Evolutionary conservation across 306 rosid genomes (phyloP), one percentile per base, ranked within the genome.

Genomic region (Albizia julibrissin): DNA sequence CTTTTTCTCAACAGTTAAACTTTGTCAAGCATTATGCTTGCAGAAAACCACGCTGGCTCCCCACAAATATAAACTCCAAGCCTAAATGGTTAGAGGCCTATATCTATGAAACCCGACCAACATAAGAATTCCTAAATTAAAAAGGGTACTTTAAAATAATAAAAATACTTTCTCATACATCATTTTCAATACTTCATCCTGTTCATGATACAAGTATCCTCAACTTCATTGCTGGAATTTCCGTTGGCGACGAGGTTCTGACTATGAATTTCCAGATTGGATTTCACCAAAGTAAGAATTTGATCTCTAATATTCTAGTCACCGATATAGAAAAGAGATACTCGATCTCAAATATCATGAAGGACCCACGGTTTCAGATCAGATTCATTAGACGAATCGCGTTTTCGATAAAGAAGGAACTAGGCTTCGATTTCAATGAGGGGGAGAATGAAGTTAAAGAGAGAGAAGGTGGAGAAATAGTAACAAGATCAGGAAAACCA

Each of bases 241-340:
- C 34, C 34, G 34, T 33, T 33, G 34, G 34, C 5, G 5, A 33
- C 34, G 34, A 33, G 34, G 34, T 3, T 33, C 86, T 0, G 87
- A 92, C 3, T 94, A 85, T 16, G 81, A 87, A 10, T 85, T 86
- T 27, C 98, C 96, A 0, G 81, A 79, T 2, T 90, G 97, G 98
- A 72, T 94, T 82, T 89, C 97, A 0, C 75, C 0, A 89, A 86
- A 2, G 89, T 7, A 90, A 85, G 77, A 40, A 42, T 4, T 75
- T 94, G 80, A 88, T 94, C 8, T 82, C 91, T 0, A 87, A 87
- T 37, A 84, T 94, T 11, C 89, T 94, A 1, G 90, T 94, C 46
- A 90, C 85, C 2, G 88, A 94, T 8, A 93, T 96, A 21, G 86
- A 52, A 2, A 91, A 87, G 61, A 84, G 98, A 75, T 88, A 80